Base-by-base conservation (phyloP, 495 filamentous ascomycete species). In the Daldinia grandis region DNA sequence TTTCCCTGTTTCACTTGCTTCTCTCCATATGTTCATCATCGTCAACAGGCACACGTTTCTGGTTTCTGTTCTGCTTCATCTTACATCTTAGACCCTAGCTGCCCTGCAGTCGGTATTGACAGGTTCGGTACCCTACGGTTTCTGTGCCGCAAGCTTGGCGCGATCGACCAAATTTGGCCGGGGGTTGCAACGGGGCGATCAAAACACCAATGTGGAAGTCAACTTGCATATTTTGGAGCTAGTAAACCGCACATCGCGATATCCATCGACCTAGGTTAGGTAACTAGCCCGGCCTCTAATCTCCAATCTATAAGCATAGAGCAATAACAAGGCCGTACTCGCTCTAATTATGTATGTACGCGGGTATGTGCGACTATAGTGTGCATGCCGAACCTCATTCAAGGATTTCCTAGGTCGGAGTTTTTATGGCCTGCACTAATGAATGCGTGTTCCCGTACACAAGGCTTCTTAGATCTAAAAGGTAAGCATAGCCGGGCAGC, bases 71-170 rank as follows among this genome's bases (percentile, higher is more conserved):
- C n/a, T n/a, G n/a, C n/a, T n/a, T n/a, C n/a, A n/a, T n/a, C n/a
- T n/a, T n/a, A n/a, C 53, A 24, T 56, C 53, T 56, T 44, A 44
- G 15, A 58, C 40, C 49, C 38, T 57, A 56, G 62, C 37, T 15
- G 21, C 56, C 47, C 33, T 59, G 25, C 55, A 15, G 37, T 33
- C 35, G n/a, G 19, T 55, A 51, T 27, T 24, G 37, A 37, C 21
- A 57, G 21, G 28, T 51, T 27, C 37, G 53, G 47, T 54, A 66
- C 38, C 50, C 42, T 68, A 44, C 50, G 55, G 69, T 62, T 56
- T 72, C 50, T 68, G 60, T 67, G 69, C 64, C 60, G 69, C 59
- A 72, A 54, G 55, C 70, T 72, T 72, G 70, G 70, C 64, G 37
- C 50, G 64, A 72, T 72, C 64, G 49, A 61, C 69, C 37, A 56